A percentile compares a stretch with the other conserved stretches of the same genome.
Conservation (phyloP, 108 stramenopile species). For the Craspedostauros australis region DNA sequence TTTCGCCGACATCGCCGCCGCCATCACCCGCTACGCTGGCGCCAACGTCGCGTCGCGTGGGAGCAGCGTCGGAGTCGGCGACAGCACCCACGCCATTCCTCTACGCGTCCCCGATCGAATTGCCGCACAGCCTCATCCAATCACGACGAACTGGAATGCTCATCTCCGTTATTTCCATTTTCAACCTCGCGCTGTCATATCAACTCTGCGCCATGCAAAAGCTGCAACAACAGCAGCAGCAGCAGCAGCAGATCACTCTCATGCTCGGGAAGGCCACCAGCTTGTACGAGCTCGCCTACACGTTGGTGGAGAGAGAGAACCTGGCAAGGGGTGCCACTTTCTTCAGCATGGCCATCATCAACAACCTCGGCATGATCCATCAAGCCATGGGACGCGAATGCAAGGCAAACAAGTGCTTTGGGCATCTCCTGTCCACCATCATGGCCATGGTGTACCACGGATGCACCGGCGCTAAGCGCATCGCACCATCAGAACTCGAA, state of each 20-base stretch:
- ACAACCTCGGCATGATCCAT: constrained; percentile 31
- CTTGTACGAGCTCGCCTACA: constrained; percentile 23
- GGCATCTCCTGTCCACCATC: constrained; percentile 19
- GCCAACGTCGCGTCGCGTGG: no score
- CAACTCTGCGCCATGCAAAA: background rate
- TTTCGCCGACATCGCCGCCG: no score
- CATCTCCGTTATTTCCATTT: constrained; percentile 12
- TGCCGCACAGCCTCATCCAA: no score
- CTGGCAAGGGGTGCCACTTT: constrained; percentile 3
- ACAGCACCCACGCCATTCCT: no score
- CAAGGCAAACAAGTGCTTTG: constrained; percentile 17
- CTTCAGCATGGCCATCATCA: constrained; percentile 27
- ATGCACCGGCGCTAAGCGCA: no score
- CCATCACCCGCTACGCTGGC: no score
- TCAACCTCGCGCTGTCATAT: constrained; percentile 14
- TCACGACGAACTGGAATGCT: no score
- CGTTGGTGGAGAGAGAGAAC: constrained; percentile 12
- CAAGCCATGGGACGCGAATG: constrained; percentile 10
- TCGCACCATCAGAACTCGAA: no score
- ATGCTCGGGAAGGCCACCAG: background rate
- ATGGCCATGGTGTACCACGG: no score
- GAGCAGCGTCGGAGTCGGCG: no score
- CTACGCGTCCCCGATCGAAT: no score
- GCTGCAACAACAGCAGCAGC: background rate
- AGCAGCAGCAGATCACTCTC: background rate